Evolutionary conservation across 2,329 filamentous ascomycete genomes (phyloP).

Genomic region (Sclerotinia borealis): DNA sequence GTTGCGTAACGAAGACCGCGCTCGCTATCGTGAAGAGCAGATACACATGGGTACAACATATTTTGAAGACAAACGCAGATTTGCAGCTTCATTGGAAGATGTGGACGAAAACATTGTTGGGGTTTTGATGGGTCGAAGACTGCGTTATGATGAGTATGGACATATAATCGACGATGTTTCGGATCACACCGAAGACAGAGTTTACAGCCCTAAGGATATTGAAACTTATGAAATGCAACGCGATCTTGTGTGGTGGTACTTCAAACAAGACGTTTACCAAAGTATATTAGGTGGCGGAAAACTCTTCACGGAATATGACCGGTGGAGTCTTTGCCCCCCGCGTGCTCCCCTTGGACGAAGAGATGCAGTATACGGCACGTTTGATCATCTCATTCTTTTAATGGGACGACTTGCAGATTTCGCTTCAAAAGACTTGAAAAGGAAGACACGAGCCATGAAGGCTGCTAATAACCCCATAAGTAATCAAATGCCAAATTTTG

Average conservation of each 20-base stretch:
- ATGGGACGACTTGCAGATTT: slow-evolving; percentile 77
- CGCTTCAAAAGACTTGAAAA: slow-evolving; percentile 64
- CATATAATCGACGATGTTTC: slow-evolving; percentile 34
- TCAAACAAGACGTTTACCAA: slow-evolving; percentile 89
- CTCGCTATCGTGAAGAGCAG: slow-evolving; percentile 10
- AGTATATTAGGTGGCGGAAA: slow-evolving; percentile 80
- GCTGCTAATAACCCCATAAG: slow-evolving; percentile 38
- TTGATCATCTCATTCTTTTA: slow-evolving; percentile 79
- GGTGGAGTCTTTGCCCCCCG: slow-evolving; percentile 84
- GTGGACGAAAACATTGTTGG: slow-evolving; percentile 54
- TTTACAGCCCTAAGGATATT: slow-evolving; percentile 51
- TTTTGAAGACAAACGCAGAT: slow-evolving; percentile 17
- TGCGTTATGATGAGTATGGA: slow-evolving; percentile 54
- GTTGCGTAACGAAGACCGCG: slow-evolving; percentile 23
- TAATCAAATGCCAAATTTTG: slow-evolving; percentile 26
- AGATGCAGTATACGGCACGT: slow-evolving; percentile 76
- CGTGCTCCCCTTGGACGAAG: slow-evolving; percentile 70
- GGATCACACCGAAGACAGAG: slow-evolving; percentile 13
- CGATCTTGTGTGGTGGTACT: slow-evolving; percentile 94
- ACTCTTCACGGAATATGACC: slow-evolving; percentile 69
- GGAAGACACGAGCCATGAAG: slow-evolving; percentile 67
- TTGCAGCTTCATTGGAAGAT: slow-evolving; percentile 34
- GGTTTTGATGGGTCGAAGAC: slow-evolving; percentile 48
- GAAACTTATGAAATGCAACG: slow-evolving; percentile 74
- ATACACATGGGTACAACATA: slow-evolving; percentile 3